Percentiles rank a stretch among this genome's conserved stretches.
Evolutionary conservation across 768 basidiomycete genomes (phyloP).

Genomic region (Tulasnella sp.): DNA sequence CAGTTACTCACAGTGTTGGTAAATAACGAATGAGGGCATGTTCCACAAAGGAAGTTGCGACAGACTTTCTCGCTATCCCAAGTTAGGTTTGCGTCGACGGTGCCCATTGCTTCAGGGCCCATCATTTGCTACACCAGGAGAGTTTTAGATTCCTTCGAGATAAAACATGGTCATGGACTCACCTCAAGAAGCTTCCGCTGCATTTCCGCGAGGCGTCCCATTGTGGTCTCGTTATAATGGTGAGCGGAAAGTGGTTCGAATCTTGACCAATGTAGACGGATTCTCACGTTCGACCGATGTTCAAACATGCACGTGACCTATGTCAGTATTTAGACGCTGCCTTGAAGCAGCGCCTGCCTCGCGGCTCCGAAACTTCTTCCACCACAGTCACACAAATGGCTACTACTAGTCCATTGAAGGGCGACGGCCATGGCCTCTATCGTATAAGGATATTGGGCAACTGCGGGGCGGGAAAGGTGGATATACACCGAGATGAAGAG

Average conservation of each 20-base stretch:
- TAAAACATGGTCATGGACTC: constrained; percentile 22
- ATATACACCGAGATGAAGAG: not conserved
- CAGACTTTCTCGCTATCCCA: constrained; percentile 98
- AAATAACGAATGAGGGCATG: constrained; percentile 95
- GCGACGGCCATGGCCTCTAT: not conserved
- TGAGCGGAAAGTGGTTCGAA: not conserved
- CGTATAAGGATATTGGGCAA: not conserved
- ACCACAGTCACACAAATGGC: not conserved
- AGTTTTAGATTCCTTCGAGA: not conserved
- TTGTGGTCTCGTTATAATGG: constrained; percentile 24
- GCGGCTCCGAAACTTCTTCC: too few relatives aligned
- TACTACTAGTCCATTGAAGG: not conserved
- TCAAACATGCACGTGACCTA: too few relatives aligned
- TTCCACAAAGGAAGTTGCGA: constrained; percentile 94
- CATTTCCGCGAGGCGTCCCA: constrained; percentile 96
- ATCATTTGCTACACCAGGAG: constrained; percentile 79
- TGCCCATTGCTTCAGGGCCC: constrained; percentile 99
- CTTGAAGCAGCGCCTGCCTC: too few relatives aligned
- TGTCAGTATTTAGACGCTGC: too few relatives aligned
- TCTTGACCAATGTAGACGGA: not conserved
- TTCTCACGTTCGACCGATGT: not conserved
- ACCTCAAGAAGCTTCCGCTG: constrained; percentile 82
- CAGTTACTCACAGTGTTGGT: constrained; percentile 75
- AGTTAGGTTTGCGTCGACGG: constrained; percentile 78
- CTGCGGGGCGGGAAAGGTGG: constrained; percentile 5